Base-by-base conservation (phyloP, 106 monocot genomes). In the Dendrobium nobile region DNA sequence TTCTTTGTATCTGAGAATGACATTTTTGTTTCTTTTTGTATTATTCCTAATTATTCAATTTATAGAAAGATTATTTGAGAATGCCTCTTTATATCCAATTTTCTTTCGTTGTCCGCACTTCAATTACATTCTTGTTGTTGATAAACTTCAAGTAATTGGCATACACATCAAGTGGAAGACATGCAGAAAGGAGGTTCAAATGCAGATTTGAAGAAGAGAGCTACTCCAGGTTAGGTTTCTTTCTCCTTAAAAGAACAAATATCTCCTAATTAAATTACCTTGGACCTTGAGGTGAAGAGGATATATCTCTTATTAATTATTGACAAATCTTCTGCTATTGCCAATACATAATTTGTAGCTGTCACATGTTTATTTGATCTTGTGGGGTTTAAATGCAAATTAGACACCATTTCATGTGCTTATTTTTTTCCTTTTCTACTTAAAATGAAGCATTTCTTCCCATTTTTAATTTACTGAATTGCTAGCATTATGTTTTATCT, bases 111-210 rank as follows among this genome's bases (percentile, higher is more conserved):
- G 17, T 72, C 37, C 72, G 40, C 13, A 51, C 0, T 16, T 31
- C 37, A 6, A 70, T 74, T 74, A n/a, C 20, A 74, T 74, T 72
- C 41, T 74, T 74, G 15, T 44, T 74, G 44, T 41, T 74, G 17
- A 74, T 74, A 70, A 33, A 70, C 15, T 70, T 2, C 41, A 31
- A 51, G 15, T 37, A 11, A 70, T 37, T 70, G 27, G 70, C 37
- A 33, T 70, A 70, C 27, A 70, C 74, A 20, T 74, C 43, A 76
- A 47, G 22, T 24, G 10, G 47, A 76, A 74, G 76, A 51, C 76
- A 76, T 76, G 76, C 76, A 76, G 22, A 76, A 76, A 47, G 76
- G 47, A 48, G 48, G 16, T 76, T 47, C 76, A 48, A 76, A 47
- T 48, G 48, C 13, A 20, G 26, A 76, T 17, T 42, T 44, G 74